Evolutionary conservation across 257 asterid species (phyloP).

Genomic region (Solanum arcanum): DNA sequence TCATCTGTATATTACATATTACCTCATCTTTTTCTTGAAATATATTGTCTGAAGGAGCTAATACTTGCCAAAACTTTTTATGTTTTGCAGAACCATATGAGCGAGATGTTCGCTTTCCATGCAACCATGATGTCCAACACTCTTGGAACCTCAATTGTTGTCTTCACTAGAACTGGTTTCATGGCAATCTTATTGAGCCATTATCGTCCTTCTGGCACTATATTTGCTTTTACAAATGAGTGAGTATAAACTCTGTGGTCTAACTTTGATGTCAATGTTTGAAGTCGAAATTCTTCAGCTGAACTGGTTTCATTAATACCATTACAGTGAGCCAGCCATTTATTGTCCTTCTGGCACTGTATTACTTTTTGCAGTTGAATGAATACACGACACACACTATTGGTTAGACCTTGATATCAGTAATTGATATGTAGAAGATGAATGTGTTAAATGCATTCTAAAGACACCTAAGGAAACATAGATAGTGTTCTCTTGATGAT

Average conservation of each 20-base stretch:
- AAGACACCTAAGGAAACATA: background rate
- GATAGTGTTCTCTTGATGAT: background rate
- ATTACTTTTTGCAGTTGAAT: background rate
- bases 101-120: conserved; percentile 98
- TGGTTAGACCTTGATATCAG: background rate
- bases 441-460: background rate
- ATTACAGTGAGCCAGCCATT: background rate
- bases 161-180: conserved; percentile 90
- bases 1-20: background rate
- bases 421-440: background rate
- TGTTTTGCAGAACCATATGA: conserved; percentile 82
- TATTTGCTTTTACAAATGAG: conserved; percentile 95
- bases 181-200: conserved; percentile 95
- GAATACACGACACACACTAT: background rate
- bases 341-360: background rate
- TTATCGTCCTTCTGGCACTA: conserved; percentile 91
- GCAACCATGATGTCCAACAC: conserved; percentile 97
- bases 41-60: background rate
- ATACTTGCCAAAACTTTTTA: background rate
- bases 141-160: conserved; percentile 84
- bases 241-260: conserved; percentile 23
- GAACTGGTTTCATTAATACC: background rate
- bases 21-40: background rate
- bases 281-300: background rate
- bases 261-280: background rate